Conservation (phyloP, 1,139 yeast genomes). For the Nadsonia commutata region DNA sequence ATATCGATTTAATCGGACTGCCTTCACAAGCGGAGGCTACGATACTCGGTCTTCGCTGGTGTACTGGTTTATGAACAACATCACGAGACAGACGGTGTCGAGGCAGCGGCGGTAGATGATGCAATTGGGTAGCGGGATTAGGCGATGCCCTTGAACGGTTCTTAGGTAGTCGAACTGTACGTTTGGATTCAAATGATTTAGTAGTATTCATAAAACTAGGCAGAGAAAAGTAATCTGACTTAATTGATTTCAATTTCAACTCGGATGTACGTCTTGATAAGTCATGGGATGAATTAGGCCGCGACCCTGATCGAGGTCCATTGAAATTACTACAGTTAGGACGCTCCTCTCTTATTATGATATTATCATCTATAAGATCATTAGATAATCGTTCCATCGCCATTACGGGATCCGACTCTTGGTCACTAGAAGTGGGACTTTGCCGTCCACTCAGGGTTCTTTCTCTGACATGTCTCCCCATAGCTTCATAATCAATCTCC, state of each 20-base stretch:
- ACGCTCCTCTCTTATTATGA: not conserved
- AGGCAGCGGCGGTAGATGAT: not conserved
- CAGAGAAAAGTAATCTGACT: not conserved
- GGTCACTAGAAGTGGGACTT: too few species aligned
- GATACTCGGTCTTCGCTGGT: not conserved
- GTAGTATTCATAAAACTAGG: not conserved
- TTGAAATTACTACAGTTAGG: not conserved
- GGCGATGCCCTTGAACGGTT: not conserved
- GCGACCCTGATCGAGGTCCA: too few species aligned
- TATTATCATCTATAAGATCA: not conserved
- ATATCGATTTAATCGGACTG: too few species aligned
- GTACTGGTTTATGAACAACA: not conserved
- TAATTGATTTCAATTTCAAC: not conserved
- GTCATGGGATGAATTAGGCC: not conserved
- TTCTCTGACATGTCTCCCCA: not conserved
- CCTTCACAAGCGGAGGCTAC: too few species aligned
- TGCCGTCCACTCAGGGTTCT: not conserved
- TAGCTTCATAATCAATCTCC: not conserved
- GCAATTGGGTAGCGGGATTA: not conserved
- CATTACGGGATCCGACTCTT: not conserved
- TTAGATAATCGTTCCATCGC: not conserved
- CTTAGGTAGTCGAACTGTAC: not conserved
- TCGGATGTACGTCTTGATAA: not conserved
- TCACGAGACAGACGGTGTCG: not conserved
- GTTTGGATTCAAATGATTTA: not conserved